Conservation (phyloP, 2,329 filamentous ascomycete genomes). For the Purpureocillium lavendulum region DNA sequence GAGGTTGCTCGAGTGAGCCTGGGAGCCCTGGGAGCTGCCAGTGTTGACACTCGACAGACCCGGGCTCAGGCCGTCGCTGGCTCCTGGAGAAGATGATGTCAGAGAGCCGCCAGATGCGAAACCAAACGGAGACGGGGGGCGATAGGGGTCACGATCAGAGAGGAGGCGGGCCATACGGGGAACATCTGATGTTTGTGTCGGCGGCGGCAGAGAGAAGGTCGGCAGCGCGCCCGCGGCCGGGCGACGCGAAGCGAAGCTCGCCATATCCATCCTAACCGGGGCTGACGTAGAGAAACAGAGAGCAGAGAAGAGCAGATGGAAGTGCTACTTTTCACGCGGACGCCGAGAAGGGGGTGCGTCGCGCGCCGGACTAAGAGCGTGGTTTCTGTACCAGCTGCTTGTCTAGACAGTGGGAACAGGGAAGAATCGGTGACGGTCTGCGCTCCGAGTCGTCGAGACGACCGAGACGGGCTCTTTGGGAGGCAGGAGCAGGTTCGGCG, state of each 20-base stretch:
- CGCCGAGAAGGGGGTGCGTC: no score
- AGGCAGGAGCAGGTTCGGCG: conserved; percentile 1
- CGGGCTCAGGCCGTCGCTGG: conserved; percentile 53
- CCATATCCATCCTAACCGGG: conserved; percentile 15
- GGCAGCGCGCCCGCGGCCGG: conserved; percentile 23
- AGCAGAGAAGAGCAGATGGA: no score
- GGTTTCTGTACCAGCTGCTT: no score
- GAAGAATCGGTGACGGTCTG: neutral
- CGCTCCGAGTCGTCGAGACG: no score
- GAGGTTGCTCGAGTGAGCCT: conserved; percentile 35
- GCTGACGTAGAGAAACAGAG: no score
- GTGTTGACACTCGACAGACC: conserved; percentile 54
- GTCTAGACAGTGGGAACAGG: neutral
- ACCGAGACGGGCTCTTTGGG: no score
- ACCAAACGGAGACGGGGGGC: conserved; percentile 17
- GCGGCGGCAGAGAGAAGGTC: conserved; percentile 26
- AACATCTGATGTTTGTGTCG: conserved; percentile 20
- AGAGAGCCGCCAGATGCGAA: conserved; percentile 20
- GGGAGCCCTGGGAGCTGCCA: conserved; percentile 49
- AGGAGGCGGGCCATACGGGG: conserved; percentile 21
- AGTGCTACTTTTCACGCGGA: no score
- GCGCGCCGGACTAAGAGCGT: no score
- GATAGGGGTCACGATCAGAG: conserved; percentile 12
- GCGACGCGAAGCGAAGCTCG: conserved; percentile 25
- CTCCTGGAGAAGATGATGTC: conserved; percentile 32